Percentiles rank a stretch among this genome's conserved stretches.
Evolutionary conservation across 805 yeast genomes (phyloP).

Genomic region (Saitoella complicata): DNA sequence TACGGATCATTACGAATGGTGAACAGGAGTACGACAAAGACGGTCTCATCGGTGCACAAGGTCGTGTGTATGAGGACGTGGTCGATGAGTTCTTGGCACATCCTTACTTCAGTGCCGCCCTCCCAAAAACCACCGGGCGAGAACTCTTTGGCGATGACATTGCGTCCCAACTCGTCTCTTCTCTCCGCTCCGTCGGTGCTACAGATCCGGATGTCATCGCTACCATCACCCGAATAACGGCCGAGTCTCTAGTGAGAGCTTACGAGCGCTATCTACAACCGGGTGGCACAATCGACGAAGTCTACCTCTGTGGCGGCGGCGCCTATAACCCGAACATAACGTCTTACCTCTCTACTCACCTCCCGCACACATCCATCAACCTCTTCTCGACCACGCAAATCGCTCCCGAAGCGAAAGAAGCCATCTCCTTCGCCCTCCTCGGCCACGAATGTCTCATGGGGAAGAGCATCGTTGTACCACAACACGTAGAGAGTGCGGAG

Average conservation of each 20-base stretch:
- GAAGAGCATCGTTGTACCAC: not conserved
- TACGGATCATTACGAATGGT: conserved; percentile 15
- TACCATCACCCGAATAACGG: conserved; percentile 18
- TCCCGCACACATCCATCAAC: no score
- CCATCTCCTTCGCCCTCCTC: not conserved
- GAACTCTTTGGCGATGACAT: conserved; percentile 17
- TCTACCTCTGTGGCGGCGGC: conserved; percentile 19
- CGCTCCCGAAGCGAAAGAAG: not conserved
- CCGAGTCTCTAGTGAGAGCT: conserved; percentile 16
- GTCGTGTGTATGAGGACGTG: conserved; percentile 14
- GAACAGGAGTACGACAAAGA: conserved; percentile 15
- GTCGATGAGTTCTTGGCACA: conserved; percentile 15
- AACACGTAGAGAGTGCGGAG: not conserved
- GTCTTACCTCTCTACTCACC: no score
- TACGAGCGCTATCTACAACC: conserved; percentile 11
- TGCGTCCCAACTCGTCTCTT: conserved; percentile 5
- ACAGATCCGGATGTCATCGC: conserved; percentile 15
- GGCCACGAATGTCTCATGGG: not conserved
- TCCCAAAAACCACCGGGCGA: conserved; percentile 20
- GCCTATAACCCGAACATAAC: conserved; percentile 16
- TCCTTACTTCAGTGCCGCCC: conserved; percentile 12
- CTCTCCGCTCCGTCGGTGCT: conserved; percentile 11
- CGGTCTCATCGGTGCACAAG: conserved; percentile 17
- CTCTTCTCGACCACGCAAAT: no score
- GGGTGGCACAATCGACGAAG: conserved; percentile 13